phyloP scores from a whole-genome alignment of 2,329 filamentous ascomycete genomes.

The Plectosphaerella plurivora region DNA sequence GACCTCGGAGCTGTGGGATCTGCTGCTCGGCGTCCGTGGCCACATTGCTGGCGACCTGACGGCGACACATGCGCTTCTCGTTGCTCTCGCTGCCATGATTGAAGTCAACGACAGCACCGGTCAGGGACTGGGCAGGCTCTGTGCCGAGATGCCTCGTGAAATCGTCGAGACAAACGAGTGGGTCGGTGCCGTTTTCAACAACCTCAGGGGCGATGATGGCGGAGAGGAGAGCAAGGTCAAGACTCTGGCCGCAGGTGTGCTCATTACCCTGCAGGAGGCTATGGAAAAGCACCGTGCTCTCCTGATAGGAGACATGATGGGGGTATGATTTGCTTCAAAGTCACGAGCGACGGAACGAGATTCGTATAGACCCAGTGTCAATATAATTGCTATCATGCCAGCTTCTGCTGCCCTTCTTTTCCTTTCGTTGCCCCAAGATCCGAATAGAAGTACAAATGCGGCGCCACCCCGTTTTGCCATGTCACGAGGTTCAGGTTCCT shows the following conservation, averaged over 20 bases:
- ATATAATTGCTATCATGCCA: too few species aligned
- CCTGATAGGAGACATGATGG: conserved; percentile 66
- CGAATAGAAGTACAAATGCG: too few species aligned
- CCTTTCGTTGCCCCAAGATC: too few species aligned
- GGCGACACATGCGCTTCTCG: conserved; percentile 71
- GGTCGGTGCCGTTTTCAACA: conserved; percentile 72
- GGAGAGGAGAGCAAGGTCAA: conserved; percentile 75
- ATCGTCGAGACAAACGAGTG: conserved; percentile 85
- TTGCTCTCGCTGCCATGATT: conserved; percentile 73
- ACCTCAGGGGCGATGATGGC: conserved; percentile 43
- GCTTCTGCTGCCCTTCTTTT: too few species aligned
- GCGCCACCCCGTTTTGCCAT: too few species aligned
- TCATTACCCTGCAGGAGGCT: conserved; percentile 75
- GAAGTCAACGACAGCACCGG: conserved; percentile 64
- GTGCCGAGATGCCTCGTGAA: conserved; percentile 68
- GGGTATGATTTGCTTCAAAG: conserved; percentile 3
- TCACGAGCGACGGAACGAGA: background rate
- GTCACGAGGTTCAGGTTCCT: too few species aligned
- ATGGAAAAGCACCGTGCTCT: conserved; percentile 76
- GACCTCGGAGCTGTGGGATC: conserved; percentile 77
- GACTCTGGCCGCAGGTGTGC: conserved; percentile 70
- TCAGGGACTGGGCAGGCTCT: conserved; percentile 60
- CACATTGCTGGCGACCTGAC: conserved; percentile 55
- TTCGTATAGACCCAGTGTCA: background rate
- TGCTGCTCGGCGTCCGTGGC: conserved; percentile 69